Percentiles rank a stretch among this genome's conserved stretches.
Conservation (phyloP, 1,139 yeast genomes). For the Candida sojae region DNA sequence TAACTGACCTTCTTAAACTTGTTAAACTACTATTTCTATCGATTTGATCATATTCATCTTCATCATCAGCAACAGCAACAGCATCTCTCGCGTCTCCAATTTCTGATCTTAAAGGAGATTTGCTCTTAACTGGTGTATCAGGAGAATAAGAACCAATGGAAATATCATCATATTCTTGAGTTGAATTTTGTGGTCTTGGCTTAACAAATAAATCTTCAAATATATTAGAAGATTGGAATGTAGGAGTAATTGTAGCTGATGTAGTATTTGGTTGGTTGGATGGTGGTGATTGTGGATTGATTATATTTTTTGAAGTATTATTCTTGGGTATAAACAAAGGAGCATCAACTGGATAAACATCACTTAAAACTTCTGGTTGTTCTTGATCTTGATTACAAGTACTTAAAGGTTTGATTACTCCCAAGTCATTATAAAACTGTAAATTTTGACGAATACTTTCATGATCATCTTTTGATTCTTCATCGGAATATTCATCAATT, state of each 20-base stretch:
- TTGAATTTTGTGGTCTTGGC: constrained; percentile 6
- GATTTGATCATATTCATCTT: constrained; percentile 9
- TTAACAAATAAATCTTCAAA: constrained; percentile 10
- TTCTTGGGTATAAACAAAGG: constrained; percentile 41
- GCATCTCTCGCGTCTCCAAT: neutral
- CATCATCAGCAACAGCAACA: constrained; percentile 7
- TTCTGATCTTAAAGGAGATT: constrained; percentile 13
- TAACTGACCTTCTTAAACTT: constrained; percentile 36
- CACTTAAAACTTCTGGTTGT: constrained; percentile 45
- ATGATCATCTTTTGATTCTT: constrained; percentile 14
- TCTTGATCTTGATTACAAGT: constrained; percentile 24
- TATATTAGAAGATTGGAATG: constrained; percentile 1
- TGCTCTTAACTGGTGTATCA: constrained; percentile 27
- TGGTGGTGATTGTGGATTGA: too few relatives aligned
- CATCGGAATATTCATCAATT: constrained; percentile 21
- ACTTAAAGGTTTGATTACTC: constrained; percentile 5
- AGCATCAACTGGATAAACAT: constrained; percentile 36
- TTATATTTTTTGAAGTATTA: neutral
- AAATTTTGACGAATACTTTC: constrained; percentile 13
- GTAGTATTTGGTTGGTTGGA: too few relatives aligned
- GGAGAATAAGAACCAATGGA: constrained; percentile 41
- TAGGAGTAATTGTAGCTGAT: constrained; percentile 6
- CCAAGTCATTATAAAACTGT: constrained; percentile 9
- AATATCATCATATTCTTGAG: constrained; percentile 15
- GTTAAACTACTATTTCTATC: constrained; percentile 8